Evolutionary conservation across 2,329 filamentous ascomycete genomes (phyloP).

Genomic region (Claviceps africana): DNA sequence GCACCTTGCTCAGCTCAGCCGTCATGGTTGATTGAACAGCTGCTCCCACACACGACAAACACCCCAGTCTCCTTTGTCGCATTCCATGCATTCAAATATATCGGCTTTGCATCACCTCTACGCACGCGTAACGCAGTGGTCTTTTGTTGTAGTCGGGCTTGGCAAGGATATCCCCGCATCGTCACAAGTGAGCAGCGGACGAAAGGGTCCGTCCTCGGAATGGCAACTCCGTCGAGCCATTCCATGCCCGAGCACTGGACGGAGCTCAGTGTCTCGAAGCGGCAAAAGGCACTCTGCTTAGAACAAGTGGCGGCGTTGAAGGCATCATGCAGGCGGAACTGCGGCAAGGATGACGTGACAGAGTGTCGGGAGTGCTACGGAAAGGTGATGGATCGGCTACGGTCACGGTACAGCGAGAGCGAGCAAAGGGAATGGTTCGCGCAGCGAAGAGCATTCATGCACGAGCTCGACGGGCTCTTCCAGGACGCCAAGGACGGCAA

Average conservation of each 20-base stretch:
- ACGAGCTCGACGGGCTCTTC: conserved; percentile 35
- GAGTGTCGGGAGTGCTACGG: conserved; percentile 36
- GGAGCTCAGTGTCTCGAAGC: conserved; percentile 20
- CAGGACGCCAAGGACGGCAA: conserved; percentile 30
- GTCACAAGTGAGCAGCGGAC: not conserved
- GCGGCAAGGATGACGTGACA: conserved; percentile 26
- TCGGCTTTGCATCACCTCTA: too few species aligned
- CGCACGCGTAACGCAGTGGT: too few species aligned
- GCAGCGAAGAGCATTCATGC: conserved; percentile 31
- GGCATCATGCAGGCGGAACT: conserved; percentile 27
- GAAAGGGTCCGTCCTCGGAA: conserved; percentile 4
- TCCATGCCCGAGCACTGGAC: conserved; percentile 26
- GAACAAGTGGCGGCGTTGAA: conserved; percentile 29
- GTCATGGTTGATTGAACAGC: not conserved
- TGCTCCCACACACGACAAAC: not conserved
- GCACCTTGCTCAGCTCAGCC: not conserved
- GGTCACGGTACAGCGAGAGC: conserved; percentile 21
- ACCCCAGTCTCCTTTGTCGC: not conserved
- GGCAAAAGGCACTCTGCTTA: conserved; percentile 22
- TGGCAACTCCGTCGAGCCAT: conserved; percentile 13
- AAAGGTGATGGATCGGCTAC: conserved; percentile 32
- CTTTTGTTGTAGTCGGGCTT: too few species aligned
- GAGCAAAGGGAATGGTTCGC: conserved; percentile 37
- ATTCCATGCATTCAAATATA: not conserved
- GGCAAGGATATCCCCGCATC: not conserved